Percentiles rank a stretch among this genome's conserved stretches.
Evolutionary conservation across 1,284 basidiomycete genomes (phyloP).

Genomic region (Ceraceosorus guamensis): DNA sequence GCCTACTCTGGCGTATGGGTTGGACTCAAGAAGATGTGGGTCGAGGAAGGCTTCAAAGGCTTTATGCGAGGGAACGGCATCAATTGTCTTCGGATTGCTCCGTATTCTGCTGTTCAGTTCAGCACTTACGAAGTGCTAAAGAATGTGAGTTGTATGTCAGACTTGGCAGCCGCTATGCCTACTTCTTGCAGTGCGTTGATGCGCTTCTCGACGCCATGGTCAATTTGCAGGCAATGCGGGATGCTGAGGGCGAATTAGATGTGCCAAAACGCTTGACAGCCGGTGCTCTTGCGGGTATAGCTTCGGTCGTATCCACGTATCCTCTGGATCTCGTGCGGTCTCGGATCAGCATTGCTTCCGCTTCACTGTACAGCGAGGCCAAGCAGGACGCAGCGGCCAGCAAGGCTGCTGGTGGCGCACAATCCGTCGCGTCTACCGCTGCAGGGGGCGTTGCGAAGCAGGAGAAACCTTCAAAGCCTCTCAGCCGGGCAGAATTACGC

Average conservation of each 20-base stretch:
- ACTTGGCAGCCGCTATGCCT: too few relatives aligned
- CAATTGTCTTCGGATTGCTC: slow-evolving; percentile 80
- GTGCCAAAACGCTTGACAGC: slow-evolving; percentile 72
- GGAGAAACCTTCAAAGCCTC: neutral
- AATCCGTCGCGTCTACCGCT: neutral
- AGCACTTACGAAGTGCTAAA: slow-evolving; percentile 80
- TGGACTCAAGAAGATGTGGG: slow-evolving; percentile 62
- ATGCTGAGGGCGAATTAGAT: slow-evolving; percentile 59
- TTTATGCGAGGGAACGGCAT: slow-evolving; percentile 80
- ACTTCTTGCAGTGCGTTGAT: too few relatives aligned
- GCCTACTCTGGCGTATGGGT: slow-evolving; percentile 41
- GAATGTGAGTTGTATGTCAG: slow-evolving; percentile 37
- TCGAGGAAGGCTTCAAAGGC: slow-evolving; percentile 81
- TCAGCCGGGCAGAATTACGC: slow-evolving; percentile 2
- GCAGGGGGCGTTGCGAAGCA: neutral
- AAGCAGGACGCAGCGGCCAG: slow-evolving; percentile 7
- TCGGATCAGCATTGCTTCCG: slow-evolving; percentile 73
- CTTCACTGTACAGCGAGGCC: slow-evolving; percentile 36
- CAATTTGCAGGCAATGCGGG: neutral
- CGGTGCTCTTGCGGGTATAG: slow-evolving; percentile 82
- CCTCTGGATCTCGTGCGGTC: slow-evolving; percentile 86
- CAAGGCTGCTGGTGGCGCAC: slow-evolving; percentile 1
- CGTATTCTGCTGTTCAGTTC: slow-evolving; percentile 77
- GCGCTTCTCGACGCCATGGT: too few relatives aligned
- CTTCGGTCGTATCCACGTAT: slow-evolving; percentile 84